Percentiles rank a stretch among this genome's conserved stretches.
Evolutionary conservation across 495 filamentous ascomycete genomes (phyloP).

Genomic region (Xylaria sp.): DNA sequence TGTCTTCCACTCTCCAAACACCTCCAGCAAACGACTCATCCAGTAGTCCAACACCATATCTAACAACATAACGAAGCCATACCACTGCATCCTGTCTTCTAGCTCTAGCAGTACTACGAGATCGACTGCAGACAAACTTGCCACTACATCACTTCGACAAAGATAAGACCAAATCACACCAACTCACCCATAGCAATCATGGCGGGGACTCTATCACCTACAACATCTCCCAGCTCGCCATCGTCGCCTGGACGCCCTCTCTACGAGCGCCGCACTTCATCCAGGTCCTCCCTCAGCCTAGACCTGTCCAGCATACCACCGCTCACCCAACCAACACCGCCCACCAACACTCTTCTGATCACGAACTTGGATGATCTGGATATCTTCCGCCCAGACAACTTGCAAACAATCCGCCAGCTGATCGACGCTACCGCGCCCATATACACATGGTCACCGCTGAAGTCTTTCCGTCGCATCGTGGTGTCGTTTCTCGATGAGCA

Average conservation of each 20-base stretch:
- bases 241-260: conserved; percentile 30
- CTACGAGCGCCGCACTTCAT: conserved; percentile 41
- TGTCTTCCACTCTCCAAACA: neutral
- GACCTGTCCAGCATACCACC: conserved; percentile 84
- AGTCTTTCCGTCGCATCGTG: conserved; percentile 90
- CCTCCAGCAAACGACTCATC: neutral
- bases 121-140: neutral
- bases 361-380: conserved; percentile 80
- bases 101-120: neutral
- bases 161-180: neutral
- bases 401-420: conserved; percentile 75
- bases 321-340: conserved; percentile 77
- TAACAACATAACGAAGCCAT: neutral
- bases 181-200: conserved; percentile 27
- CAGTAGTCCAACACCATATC: neutral
- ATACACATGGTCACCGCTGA: conserved; percentile 89
- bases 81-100: neutral
- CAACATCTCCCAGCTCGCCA: conserved; percentile 42
- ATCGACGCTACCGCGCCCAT: conserved; percentile 73
- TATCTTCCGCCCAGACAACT: conserved; percentile 79
- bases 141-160: neutral
- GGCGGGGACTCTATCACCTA: conserved; percentile 40
- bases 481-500: conserved; percentile 80
- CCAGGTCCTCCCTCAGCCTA: conserved; percentile 69
- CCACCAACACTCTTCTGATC: conserved; percentile 93